Conservation (phyloP, 2,329 filamentous ascomycete species). For the Sclerotinia nivalis region DNA sequence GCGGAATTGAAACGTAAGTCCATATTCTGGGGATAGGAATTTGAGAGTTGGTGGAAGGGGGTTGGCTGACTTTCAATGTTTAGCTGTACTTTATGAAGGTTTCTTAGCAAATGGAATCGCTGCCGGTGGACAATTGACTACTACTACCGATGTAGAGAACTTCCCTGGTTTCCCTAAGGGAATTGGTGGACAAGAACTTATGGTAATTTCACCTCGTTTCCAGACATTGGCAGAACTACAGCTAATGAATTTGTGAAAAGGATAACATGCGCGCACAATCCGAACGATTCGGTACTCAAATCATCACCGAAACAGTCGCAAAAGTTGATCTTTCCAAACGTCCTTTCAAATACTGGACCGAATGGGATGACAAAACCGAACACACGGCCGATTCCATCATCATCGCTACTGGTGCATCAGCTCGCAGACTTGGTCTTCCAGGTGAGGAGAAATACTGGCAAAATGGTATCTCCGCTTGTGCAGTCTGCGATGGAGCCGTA, state of each 20-base stretch:
- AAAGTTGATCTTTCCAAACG: constrained; percentile 80
- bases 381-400: constrained; percentile 92
- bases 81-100: constrained; percentile 89
- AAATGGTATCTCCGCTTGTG: constrained; percentile 92
- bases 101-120: constrained; percentile 97
- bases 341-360: constrained; percentile 92
- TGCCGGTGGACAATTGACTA: constrained; percentile 94
- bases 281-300: constrained; percentile 85
- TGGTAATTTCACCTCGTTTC: constrained; percentile 49
- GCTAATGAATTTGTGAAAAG: constrained; percentile 26
- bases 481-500: constrained; percentile 94
- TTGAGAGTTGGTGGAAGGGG: constrained; percentile 38
- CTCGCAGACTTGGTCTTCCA: constrained; percentile 74
- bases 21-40: not conserved
- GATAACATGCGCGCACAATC: constrained; percentile 93
- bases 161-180: constrained; percentile 91
- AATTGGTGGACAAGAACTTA: constrained; percentile 83
- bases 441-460: constrained; percentile 98
- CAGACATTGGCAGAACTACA: not conserved
- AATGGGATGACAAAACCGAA: constrained; percentile 78
- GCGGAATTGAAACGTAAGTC: constrained; percentile 77
- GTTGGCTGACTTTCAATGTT: not conserved
- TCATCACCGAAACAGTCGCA: constrained; percentile 89
- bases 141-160: constrained; percentile 98
- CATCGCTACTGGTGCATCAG: constrained; percentile 92